Evolutionary conservation across 23 red algal species (phyloP), one percentile per base, ranked within the genome.

Genomic region (Pyropia yezoensis): DNA sequence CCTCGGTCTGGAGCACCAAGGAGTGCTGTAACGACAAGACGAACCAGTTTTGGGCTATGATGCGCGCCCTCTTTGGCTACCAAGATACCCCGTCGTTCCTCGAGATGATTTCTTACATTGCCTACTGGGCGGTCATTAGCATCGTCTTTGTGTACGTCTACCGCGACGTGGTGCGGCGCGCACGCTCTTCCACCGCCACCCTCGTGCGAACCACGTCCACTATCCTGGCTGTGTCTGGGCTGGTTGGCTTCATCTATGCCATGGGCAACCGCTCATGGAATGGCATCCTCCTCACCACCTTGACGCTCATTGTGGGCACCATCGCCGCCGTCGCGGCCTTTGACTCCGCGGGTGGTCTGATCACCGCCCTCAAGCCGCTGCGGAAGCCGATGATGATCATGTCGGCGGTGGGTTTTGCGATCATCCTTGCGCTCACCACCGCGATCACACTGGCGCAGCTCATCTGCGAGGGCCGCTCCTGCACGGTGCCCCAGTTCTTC

Each of bases 41-140:
- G 25, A 90, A 90, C 66, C 61, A 90, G 57, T 90, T 90, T 62
- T 90, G 82, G 50, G 71, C 61, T 1, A 80, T 90, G 86, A 29
- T 90, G 16, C 86, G 77, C 17, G 86, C 76, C 7, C 70, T 90
- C 49, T 90, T 90, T 63, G 86, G 86, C 15, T 90, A 90, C 49
- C 76, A 82, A 76, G 86, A 90, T 27, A 77, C 72, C 6, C 86
- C 86, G 11, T 66, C 86, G 27, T 90, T 82, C 69, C 33, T 90
- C 20, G 76, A 80, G 61, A 76, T 70, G 49, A 61, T 65, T 26
- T 67, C 77, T 3, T 90, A 90, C 55, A 82, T 90, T 52, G 75
- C 22, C 12, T 90, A 90, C 77, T 90, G 86, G 86, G 28, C 75
- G 12, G 67, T 83, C 29, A 58, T 82, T 34, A 30, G 27, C 33